phyloP scores from a whole-genome alignment of 2,329 filamentous ascomycete genomes.

The Aspergillus sojae region DNA sequence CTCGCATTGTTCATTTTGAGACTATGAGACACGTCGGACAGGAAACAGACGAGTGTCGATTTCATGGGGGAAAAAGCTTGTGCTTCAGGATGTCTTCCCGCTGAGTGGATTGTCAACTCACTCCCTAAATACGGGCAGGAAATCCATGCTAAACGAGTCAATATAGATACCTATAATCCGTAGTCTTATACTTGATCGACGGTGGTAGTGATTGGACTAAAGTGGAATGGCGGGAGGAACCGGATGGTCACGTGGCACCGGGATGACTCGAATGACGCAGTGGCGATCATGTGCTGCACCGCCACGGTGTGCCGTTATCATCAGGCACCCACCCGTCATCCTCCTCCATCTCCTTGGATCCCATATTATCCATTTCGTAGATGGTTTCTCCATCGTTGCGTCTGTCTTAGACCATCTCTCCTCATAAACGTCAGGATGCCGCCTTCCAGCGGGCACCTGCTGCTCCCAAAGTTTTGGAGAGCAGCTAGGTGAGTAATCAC shows the following conservation, averaged over 20 bases:
- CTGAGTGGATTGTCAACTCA: too few relatives aligned
- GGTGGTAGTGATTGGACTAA: too few relatives aligned
- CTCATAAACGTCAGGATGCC: constrained; percentile 42
- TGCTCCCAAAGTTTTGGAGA: constrained; percentile 54
- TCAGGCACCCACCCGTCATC: constrained; percentile 31
- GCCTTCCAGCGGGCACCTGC: constrained; percentile 51
- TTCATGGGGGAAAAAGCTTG: too few relatives aligned
- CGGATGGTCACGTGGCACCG: background rate
- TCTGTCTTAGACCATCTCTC: constrained; percentile 8
- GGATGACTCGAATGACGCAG: constrained; percentile 10
- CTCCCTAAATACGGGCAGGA: too few relatives aligned
- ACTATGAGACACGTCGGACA: too few relatives aligned
- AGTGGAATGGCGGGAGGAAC: background rate
- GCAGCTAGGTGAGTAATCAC: constrained; percentile 46
- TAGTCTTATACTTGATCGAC: too few relatives aligned
- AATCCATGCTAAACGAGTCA: too few relatives aligned
- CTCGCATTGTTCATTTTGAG: too few relatives aligned
- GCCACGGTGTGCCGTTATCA: constrained; percentile 25
- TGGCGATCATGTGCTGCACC: constrained; percentile 28
- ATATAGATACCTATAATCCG: too few relatives aligned
- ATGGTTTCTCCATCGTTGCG: constrained; percentile 23
- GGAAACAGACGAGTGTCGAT: too few relatives aligned
- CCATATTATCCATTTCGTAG: constrained; percentile 14
- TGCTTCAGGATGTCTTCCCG: too few relatives aligned
- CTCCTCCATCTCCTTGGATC: constrained; percentile 7